Conservation (phyloP, 768 basidiomycete genomes). For the Phlebiopsis flavidoalba region DNA sequence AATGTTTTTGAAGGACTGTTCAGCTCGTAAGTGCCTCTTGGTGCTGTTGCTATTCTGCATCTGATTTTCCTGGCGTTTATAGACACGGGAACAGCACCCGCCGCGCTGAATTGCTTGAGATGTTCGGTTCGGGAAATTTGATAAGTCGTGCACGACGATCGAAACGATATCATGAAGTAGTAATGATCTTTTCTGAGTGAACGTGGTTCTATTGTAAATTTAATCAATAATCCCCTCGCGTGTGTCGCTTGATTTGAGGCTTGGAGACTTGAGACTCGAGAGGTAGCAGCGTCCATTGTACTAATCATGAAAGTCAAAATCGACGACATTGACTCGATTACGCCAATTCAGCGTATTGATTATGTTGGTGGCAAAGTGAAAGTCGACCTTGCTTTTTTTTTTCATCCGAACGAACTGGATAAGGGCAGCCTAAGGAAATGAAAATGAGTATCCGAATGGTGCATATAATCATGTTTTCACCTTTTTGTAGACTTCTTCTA, state of each 20-base stretch:
- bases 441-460: background rate
- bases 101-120: background rate
- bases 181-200: background rate
- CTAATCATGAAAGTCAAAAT: no score
- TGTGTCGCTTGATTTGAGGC: no score
- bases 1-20: background rate
- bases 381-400: conserved; percentile 1
- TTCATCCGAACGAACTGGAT: no score
- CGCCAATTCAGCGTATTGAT: no score
- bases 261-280: no score
- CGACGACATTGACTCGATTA: no score
- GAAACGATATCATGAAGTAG: background rate
- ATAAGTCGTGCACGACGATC: background rate
- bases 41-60: background rate
- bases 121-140: background rate
- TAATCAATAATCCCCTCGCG: background rate
- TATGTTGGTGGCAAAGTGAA: background rate
- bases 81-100: background rate
- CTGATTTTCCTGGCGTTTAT: background rate
- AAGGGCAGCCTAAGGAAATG: conserved; percentile 2
- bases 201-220: background rate
- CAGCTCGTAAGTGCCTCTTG: background rate
- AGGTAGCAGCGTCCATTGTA: no score
- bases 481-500: conserved; percentile 54
- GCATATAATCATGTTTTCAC: background rate